Evolutionary conservation across 2,329 filamentous ascomycete species (phyloP), one percentile per base, ranked within the genome.

Genomic region (Orbilia brochopaga): DNA sequence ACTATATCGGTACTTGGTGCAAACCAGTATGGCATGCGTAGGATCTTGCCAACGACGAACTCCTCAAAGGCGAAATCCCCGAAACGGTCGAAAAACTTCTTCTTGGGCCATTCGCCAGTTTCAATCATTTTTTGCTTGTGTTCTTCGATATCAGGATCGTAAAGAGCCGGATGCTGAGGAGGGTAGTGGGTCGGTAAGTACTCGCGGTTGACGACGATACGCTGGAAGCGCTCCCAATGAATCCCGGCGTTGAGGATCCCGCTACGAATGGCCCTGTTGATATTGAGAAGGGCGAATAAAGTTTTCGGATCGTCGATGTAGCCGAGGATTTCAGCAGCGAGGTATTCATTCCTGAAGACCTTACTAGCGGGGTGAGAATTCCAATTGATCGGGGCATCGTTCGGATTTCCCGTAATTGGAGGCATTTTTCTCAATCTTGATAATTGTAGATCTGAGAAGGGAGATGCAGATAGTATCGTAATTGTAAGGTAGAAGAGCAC

Each of bases 41-140:
- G n/a, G 4, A 72, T 15, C n/a, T 72, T 72, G 3, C 42, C 21
- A 10, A 72, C 30, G 8, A 72, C 37, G 3, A 72, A 42, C 15
- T 65, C 60, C 19, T 72, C 67, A 15, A 72, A 65, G 21, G 56
- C 37, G 42, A 72, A 65, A 23, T 72, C 67, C 11, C 23, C 64
- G 27, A 72, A 72, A 4, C 67, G 60, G 3, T 60, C 60, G 24
- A 72, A 72, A 21, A 44, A 57, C 21, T 61, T 64, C 8, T 23
- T 35, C 10, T 27, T 59, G 1, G 67, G 60, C 55, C 55, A 65
- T 17, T 55, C 24, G 0, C 54, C 60, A 19, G 17, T 57, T 11
- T 56, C 24, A 2, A 59, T 58, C 42, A 55, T 50, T 17, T 40
- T 24, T n/a, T 27, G 46, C 37, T 44, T 48, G 10, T 37, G 10